phyloP scores from a whole-genome alignment of 345 rosid genomes.

The Pugionium dolabratum region DNA sequence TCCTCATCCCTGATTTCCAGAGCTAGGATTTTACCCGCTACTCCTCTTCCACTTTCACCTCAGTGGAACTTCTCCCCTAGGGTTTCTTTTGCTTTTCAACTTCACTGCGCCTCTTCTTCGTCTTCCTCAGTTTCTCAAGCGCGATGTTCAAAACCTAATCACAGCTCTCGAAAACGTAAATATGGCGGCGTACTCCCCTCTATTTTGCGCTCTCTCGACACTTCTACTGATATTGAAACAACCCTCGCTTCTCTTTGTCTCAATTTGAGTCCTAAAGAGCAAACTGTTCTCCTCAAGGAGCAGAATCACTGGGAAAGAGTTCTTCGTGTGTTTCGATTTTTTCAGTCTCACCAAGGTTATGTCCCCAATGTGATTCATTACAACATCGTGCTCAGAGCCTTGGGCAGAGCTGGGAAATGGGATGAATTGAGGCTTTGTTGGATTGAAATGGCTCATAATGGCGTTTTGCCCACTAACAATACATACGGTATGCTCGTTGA shows the following conservation, averaged over 20 bases:
- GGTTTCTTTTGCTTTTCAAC: constrained; percentile 50
- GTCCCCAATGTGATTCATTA: constrained; percentile 80
- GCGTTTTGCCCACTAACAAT: constrained; percentile 68
- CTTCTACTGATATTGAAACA: constrained; percentile 53
- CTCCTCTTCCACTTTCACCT: constrained; percentile 25
- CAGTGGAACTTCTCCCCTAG: constrained; percentile 34
- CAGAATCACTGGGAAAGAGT: constrained; percentile 61
- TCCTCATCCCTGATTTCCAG: constrained; percentile 16
- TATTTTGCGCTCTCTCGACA: constrained; percentile 59
- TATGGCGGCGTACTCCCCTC: constrained; percentile 65
- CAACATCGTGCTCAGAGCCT: constrained; percentile 68
- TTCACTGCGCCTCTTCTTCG: constrained; percentile 52
- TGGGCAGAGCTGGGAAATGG: constrained; percentile 88
- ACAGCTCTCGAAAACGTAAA: constrained; percentile 42
- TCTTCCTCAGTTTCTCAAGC: constrained; percentile 41
- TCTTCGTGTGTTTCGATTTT: constrained; percentile 68
- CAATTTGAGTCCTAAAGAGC: constrained; percentile 70
- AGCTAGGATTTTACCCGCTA: constrained; percentile 6
- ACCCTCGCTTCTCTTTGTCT: constrained; percentile 55
- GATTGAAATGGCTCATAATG: constrained; percentile 79
- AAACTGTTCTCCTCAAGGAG: constrained; percentile 75
- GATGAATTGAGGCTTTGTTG: constrained; percentile 78
- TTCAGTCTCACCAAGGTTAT: constrained; percentile 62
- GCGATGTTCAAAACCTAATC: constrained; percentile 40
- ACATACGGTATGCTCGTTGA: constrained; percentile 89